These are phyloP conservation scores for Biscogniauxia sp. DNA, from an alignment of 2,329 filamentous ascomycete species.

Conservation along the genomic window DNA sequence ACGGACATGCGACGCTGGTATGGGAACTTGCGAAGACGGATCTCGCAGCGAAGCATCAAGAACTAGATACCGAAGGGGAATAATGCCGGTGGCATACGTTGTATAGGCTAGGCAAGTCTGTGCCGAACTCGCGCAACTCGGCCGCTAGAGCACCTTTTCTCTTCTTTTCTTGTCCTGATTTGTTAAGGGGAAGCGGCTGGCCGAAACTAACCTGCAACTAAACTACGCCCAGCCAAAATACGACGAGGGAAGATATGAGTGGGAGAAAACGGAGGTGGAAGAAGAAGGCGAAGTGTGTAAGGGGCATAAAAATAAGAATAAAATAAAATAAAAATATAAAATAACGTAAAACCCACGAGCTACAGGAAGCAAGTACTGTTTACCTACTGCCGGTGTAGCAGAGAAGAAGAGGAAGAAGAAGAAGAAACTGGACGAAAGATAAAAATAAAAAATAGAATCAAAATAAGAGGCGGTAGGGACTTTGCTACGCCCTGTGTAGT, in stretches of 20 bases:
- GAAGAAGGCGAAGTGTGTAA: no score
- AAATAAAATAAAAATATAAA: no score
- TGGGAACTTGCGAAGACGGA: slow-evolving; percentile 10
- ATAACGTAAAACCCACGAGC: neutral
- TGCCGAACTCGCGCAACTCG: neutral
- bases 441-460: no score
- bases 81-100: neutral
- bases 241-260: neutral
- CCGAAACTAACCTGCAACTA: neutral
- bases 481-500: neutral
- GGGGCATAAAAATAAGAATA: no score
- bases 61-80: neutral
- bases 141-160: neutral
- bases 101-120: neutral
- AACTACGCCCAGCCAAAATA: neutral
- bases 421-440: neutral
- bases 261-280: no score
- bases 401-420: neutral
- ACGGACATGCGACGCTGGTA: slow-evolving; percentile 8
- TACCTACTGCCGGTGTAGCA: neutral
- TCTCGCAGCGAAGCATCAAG: slow-evolving; percentile 3
- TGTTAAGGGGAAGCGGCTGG: no score
- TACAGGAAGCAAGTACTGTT: neutral
- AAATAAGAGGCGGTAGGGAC: neutral
- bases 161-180: neutral